Percentiles rank a stretch among this genome's conserved stretches.
phyloP scores from a whole-genome alignment of 1,284 basidiomycete genomes.

The Cutaneotrichosporon mucoides region DNA sequence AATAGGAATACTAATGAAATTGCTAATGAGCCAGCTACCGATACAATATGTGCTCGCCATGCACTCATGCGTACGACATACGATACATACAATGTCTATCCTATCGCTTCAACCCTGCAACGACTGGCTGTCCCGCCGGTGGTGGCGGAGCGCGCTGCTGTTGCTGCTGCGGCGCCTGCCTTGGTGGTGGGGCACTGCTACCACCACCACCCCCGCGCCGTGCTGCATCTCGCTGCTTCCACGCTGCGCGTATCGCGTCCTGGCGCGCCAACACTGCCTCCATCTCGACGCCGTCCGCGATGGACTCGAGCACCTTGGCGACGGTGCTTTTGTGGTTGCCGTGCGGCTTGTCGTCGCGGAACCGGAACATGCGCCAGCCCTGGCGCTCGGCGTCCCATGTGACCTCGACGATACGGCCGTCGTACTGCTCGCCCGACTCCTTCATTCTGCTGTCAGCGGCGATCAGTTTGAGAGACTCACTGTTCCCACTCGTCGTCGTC shows the following conservation, averaged over 20 bases:
- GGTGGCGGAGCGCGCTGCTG: neutral
- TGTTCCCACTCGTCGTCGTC: slow-evolving; percentile 88
- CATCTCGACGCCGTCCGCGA: slow-evolving; percentile 85
- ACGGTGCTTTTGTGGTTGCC: slow-evolving; percentile 82
- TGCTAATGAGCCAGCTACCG: no score
- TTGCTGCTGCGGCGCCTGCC: neutral
- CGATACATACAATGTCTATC: no score
- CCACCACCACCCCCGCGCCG: neutral
- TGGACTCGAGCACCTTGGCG: slow-evolving; percentile 77
- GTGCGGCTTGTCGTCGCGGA: slow-evolving; percentile 83
- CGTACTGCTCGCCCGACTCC: slow-evolving; percentile 73
- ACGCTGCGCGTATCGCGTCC: slow-evolving; percentile 39
- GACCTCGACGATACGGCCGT: slow-evolving; percentile 92
- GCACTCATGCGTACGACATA: no score
- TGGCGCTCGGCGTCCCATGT: slow-evolving; percentile 68
- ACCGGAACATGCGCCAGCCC: slow-evolving; percentile 84
- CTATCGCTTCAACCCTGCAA: no score
- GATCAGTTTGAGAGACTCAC: slow-evolving; percentile 57
- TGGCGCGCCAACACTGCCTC: slow-evolving; percentile 56
- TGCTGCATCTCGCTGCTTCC: slow-evolving; percentile 35
- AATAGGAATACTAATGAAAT: no score
- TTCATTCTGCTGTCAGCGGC: slow-evolving; percentile 63
- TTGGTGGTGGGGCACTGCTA: no score
- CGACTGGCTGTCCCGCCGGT: neutral
- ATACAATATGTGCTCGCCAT: no score